A percentile compares a stretch with the other conserved stretches of the same genome.
These are phyloP conservation scores for Arthrobotrys sphaeroides DNA, from an alignment of 2,329 filamentous ascomycete species.

Conservation along the genomic window DNA sequence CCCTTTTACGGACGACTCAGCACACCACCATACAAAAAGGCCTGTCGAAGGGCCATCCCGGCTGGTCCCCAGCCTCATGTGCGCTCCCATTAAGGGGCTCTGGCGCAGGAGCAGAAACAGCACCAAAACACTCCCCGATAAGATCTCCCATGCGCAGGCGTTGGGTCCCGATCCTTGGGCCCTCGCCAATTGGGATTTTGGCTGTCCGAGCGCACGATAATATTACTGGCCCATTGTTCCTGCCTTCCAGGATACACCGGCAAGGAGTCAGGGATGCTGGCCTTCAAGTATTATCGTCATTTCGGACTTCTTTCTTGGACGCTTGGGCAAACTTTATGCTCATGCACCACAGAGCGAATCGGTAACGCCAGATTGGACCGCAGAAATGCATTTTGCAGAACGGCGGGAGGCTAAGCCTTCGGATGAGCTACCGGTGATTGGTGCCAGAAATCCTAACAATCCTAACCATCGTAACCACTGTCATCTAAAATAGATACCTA, in stretches of 20 bases:
- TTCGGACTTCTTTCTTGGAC: not conserved
- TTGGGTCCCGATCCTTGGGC: constrained; percentile 42
- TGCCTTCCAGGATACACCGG: not conserved
- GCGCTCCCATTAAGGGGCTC: constrained; percentile 24
- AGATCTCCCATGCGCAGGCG: constrained; percentile 37
- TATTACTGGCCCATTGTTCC: constrained; percentile 18
- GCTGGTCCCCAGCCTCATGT: constrained; percentile 12
- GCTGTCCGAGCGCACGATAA: constrained; percentile 32
- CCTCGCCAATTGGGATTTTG: constrained; percentile 23
- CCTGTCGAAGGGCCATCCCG: no score
- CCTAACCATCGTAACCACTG: no score
- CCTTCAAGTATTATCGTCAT: constrained; percentile 5
- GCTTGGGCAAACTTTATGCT: constrained; percentile 2
- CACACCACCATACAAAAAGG: no score
- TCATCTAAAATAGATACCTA: no score
- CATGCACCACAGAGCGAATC: not conserved
- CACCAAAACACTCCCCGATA: constrained; percentile 43
- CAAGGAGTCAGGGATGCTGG: constrained; percentile 7
- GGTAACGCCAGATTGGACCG: no score
- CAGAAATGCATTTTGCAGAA: not conserved
- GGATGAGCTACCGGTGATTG: not conserved
- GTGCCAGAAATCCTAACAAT: no score
- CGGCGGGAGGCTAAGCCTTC: not conserved
- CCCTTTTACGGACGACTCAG: no score
- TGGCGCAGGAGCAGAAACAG: constrained; percentile 27